Base-by-base conservation (phyloP, 1,139 yeast species). In the Suhomyces panamericanus region DNA sequence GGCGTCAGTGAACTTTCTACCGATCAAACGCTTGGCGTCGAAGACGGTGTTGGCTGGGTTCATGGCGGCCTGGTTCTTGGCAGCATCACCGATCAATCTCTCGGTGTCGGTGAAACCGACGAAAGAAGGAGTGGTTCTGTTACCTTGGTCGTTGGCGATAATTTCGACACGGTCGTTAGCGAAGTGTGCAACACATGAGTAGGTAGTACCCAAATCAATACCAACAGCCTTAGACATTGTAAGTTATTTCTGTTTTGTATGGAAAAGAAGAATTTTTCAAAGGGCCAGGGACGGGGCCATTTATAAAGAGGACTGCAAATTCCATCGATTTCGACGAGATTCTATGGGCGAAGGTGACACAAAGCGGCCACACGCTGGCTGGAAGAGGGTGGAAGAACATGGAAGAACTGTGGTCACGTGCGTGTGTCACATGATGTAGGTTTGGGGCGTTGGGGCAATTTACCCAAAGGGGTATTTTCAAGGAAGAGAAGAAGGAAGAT, bases 201-300 rank as follows among this genome's bases (percentile, higher is more conserved):
- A 85, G 47, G 91, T 85, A 50, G 91, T 85, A 73, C 91, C 91
- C 77, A 85, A 83, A 75, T 85, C 91, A 71, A 85, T 85, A 70
- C 91, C 91, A 59, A 85, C 80, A 69, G 90, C 89, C 69, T 77
- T 80, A 45, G 83, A 71, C 85, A 80, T 80, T 44, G 41, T 54
- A 44, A 38, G 41, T 38, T 41, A 42, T 43, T 44, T 40, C 39
- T 42, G 36, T 38, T 31, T 37, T 39, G 42, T 39, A 33, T 34
- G 33, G 44, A 44, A 40, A 42, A 45, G 42, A 47, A 46, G 29
- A 22, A 49, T 39, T 24, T 35, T 37, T 35, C 26, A 31, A 31
- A 20, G 8, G 24, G 8, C 22, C 12, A 12, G 43, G 43, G 29
- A 24, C 43, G 34, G 35, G 28, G 38, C 39, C 35, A 26, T 46